A percentile compares a stretch with the other conserved stretches of the same genome.
phyloP scores from a whole-genome alignment of 345 rosid species.

The Pseudoturritis turrita region DNA sequence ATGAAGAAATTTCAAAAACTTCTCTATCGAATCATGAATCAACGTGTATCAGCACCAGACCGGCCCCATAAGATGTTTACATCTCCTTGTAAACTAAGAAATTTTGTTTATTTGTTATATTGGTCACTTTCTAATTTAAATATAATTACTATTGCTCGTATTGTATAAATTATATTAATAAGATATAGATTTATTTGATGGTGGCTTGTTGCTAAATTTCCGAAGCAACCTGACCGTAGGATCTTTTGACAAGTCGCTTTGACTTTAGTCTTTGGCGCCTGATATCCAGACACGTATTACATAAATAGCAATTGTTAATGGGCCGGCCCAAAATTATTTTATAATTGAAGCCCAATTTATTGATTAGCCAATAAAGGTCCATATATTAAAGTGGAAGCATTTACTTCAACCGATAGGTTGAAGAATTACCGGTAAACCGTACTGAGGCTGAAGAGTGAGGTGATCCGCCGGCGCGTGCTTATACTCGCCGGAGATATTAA shows the following conservation, averaged over 20 bases:
- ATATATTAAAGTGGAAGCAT: neutral
- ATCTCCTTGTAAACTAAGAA: neutral
- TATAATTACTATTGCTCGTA: neutral
- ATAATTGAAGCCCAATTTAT: neutral
- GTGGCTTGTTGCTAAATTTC: neutral
- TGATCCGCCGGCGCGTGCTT: slow-evolving; percentile 38
- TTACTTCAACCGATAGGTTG: slow-evolving; percentile 25
- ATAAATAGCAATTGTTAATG: neutral
- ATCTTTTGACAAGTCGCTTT: neutral
- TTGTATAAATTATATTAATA: neutral
- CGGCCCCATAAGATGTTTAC: slow-evolving; percentile 10
- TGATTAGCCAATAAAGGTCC: neutral
- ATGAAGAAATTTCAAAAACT: neutral
- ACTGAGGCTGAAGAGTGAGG: slow-evolving; percentile 37
- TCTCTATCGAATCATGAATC: slow-evolving; percentile 11
- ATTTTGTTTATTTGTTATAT: neutral
- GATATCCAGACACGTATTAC: neutral
- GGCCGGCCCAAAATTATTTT: neutral
- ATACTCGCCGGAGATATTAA: slow-evolving; percentile 35
- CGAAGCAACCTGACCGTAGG: neutral
- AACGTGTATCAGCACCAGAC: neutral
- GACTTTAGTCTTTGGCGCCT: neutral
- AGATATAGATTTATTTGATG: neutral
- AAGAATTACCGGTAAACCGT: slow-evolving; percentile 33
- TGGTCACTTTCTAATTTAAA: neutral